Evolutionary conservation across 1,139 yeast genomes (phyloP), one percentile per base, ranked within the genome.

Genomic region (Torulaspora pretoriensis): DNA sequence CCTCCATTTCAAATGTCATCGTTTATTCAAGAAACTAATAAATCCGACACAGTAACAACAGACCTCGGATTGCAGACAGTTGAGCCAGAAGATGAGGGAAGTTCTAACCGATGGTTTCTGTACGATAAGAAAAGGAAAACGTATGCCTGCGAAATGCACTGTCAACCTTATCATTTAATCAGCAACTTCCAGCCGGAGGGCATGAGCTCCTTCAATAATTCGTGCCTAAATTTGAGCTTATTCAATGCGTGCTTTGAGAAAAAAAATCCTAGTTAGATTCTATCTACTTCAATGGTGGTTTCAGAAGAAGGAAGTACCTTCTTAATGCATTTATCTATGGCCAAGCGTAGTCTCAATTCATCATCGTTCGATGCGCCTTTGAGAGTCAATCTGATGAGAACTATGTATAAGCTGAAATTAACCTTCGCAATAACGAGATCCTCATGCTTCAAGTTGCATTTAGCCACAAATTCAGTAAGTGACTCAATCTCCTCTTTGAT

Each of bases 211-310:
- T 53, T 61, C 41, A 63, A 63, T 36, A 59, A 61, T 37, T 50
- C 65, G 4, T 57, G 63, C 34, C 42, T 60, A 26, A 84, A 83
- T 57, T 67, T 89, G 44, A 82, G 84, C 50, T 68, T 83, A 47
- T 88, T 90, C 61, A 92, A 84, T 54, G 82, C 92, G 1, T 78
- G 81, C 40, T 71, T 79, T 10, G 87, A 87, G 36, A 76, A 73
- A 51, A 82, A 80, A 56, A 85, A 86, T 55, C 90, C 89, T 1
- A 69, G 73, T 41, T 75, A 58, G 57, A 40, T 35, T 28, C 35
- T 27, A 31, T 75, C 75, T 31, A 82, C 75, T 51, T 81, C 88
- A 28, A 82, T 72, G 0, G 89, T 83, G 6, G 78, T 74, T 53
- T 83, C 88, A 14, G 76, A 68, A 2, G 42, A 51, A 16, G 55